Conservation (phyloP, 2,329 filamentous ascomycete species). For the Pseudogymnoascus sp. region DNA sequence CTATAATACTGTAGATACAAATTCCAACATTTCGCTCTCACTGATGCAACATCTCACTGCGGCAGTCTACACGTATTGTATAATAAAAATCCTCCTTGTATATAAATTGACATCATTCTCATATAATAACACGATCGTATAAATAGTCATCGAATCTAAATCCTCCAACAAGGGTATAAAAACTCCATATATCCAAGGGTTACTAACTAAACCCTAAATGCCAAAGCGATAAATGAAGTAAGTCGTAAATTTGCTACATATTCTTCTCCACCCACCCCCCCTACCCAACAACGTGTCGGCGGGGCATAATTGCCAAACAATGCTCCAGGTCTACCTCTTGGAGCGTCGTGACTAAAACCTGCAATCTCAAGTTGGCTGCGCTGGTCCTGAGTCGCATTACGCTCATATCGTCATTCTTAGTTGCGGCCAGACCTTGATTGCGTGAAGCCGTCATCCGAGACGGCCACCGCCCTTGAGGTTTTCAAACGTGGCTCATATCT, state of each 20-base stretch:
- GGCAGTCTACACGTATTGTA: background rate
- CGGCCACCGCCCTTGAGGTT: background rate
- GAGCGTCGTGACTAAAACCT: background rate
- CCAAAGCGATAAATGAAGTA: constrained; percentile 2
- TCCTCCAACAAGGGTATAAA: constrained; percentile 7
- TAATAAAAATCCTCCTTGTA: background rate
- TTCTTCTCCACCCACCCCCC: background rate
- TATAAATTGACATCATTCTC: background rate
- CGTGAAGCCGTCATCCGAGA: background rate
- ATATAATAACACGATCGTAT: constrained; percentile 7
- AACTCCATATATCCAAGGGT: constrained; percentile 11
- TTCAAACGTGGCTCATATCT: constrained; percentile 3
- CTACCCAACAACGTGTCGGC: background rate
- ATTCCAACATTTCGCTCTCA: background rate
- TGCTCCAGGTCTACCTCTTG: background rate
- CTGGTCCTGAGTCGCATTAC: background rate
- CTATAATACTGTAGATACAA: constrained; percentile 7
- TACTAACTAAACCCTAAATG: no score
- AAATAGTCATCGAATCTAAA: constrained; percentile 9
- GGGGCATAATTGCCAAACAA: background rate
- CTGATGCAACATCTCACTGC: background rate
- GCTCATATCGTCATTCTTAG: background rate
- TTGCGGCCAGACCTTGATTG: background rate
- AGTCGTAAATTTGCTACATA: constrained; percentile 5
- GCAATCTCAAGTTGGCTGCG: background rate